Evolutionary conservation across 2,329 filamentous ascomycete species (phyloP).

Genomic region (Periconia macrospinosa): DNA sequence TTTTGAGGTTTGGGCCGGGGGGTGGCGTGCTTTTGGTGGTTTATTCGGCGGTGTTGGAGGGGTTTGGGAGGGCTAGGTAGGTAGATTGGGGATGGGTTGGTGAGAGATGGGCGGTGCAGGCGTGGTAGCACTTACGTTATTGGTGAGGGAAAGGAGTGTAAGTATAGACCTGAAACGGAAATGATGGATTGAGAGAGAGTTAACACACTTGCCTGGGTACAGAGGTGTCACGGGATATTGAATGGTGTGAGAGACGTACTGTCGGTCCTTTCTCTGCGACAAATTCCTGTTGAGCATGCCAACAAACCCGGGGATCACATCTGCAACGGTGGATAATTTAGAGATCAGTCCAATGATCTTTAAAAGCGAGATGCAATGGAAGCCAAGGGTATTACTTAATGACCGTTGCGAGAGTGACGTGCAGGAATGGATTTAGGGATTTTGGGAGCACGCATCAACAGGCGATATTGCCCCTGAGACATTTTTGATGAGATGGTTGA

Average conservation of each 20-base stretch:
- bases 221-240: no score
- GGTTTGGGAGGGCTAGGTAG: constrained; percentile 20
- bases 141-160: not conserved
- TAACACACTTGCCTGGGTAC: not conserved
- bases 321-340: not conserved
- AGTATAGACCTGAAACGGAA: no score
- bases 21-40: constrained; percentile 34
- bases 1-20: constrained; percentile 33
- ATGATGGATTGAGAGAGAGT: not conserved
- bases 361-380: not conserved
- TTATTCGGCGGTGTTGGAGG: constrained; percentile 29
- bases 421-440: not conserved
- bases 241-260: not conserved
- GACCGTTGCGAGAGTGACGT: not conserved
- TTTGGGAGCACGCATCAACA: not conserved
- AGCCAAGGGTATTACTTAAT: not conserved
- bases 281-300: not conserved
- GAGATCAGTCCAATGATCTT: not conserved
- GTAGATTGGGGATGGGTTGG: not conserved
- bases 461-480: not conserved
- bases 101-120: no score
- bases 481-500: not conserved
- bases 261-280: not conserved
- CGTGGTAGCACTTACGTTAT: not conserved
- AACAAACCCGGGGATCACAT: not conserved